Conservation (phyloP, 768 basidiomycete genomes). For the Podaxis carcinomalis region DNA sequence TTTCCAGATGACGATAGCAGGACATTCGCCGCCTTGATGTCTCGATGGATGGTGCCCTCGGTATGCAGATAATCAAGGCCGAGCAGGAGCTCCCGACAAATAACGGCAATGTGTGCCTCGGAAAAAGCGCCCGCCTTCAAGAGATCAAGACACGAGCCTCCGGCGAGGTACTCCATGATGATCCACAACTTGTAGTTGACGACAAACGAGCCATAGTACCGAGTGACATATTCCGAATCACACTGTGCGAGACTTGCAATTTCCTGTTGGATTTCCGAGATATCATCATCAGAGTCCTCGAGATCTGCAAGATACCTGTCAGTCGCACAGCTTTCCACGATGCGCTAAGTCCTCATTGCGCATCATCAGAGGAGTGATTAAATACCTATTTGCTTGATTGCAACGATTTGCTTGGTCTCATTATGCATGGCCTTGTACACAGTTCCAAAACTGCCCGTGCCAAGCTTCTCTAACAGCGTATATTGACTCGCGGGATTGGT, state of each 20-base stretch:
- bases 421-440: constrained; percentile 98
- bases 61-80: constrained; percentile 96
- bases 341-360: not conserved
- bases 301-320: constrained; percentile 54
- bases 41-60: constrained; percentile 95
- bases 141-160: constrained; percentile 96
- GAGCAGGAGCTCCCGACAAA: constrained; percentile 87
- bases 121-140: constrained; percentile 89
- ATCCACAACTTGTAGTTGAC: constrained; percentile 98
- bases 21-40: constrained; percentile 98
- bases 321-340: constrained; percentile 1
- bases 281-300: constrained; percentile 98
- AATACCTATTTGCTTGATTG: constrained; percentile 96
- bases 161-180: constrained; percentile 98
- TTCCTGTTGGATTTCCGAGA: constrained; percentile 97
- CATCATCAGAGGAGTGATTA: constrained; percentile 11
- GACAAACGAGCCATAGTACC: constrained; percentile 96
- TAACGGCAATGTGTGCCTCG: constrained; percentile 91
- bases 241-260: constrained; percentile 95
- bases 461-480: constrained; percentile 91
- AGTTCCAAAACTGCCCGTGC: constrained; percentile 93
- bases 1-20: constrained; percentile 86
- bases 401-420: constrained; percentile 90
- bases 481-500: constrained; percentile 88
- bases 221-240: constrained; percentile 94